phyloP scores from a whole-genome alignment of 768 basidiomycete genomes.

The Termitomyces sp. region DNA sequence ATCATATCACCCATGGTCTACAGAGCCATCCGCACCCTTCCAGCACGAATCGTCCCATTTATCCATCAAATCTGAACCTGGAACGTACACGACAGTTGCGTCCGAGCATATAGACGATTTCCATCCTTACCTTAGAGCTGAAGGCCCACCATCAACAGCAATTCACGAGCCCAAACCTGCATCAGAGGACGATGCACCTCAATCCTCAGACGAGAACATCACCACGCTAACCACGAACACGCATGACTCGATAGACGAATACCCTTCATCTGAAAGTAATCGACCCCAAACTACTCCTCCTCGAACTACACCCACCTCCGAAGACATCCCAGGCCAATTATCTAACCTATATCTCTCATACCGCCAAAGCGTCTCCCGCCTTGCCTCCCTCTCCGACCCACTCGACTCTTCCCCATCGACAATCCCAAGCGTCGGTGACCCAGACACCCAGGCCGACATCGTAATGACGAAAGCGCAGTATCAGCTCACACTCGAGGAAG shows the following conservation, averaged over 20 bases:
- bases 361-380: slow-evolving; percentile 40
- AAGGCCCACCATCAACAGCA: background rate
- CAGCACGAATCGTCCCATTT: background rate
- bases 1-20: slow-evolving; percentile 7
- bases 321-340: slow-evolving; percentile 34
- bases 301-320: background rate
- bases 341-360: slow-evolving; percentile 35
- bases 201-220: background rate
- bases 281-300: background rate
- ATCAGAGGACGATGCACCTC: background rate
- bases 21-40: background rate
- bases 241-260: background rate
- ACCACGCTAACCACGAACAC: background rate
- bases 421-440: slow-evolving; percentile 17
- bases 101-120: background rate
- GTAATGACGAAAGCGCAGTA: slow-evolving; percentile 62
- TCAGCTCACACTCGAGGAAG: slow-evolving; percentile 59
- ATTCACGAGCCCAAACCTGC: background rate
- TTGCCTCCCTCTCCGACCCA: slow-evolving; percentile 35
- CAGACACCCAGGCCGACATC: slow-evolving; percentile 36
- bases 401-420: slow-evolving; percentile 9
- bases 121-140: background rate
- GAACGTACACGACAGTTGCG: slow-evolving; percentile 5
- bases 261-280: background rate
- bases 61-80: background rate